Conservation (phyloP, 148 eudicot species). For the Limonium bicolor region DNA sequence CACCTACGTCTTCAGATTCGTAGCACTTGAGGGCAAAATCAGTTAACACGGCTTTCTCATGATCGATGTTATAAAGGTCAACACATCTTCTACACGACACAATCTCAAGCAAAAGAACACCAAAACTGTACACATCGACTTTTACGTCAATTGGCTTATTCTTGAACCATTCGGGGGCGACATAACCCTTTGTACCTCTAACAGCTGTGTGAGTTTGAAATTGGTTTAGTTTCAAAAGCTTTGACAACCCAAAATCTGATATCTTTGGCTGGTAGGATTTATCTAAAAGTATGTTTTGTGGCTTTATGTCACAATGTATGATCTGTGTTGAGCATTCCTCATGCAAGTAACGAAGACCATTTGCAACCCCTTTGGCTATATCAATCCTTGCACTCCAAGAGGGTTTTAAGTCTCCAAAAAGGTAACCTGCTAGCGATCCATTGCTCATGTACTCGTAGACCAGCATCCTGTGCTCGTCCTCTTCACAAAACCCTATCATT, state of each 20-base stretch:
- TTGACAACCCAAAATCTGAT: slow-evolving; percentile 76
- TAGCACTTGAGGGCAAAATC: slow-evolving; percentile 58
- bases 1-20: slow-evolving; percentile 45
- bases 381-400: slow-evolving; percentile 47
- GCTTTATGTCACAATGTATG: slow-evolving; percentile 75
- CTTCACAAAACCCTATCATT: slow-evolving; percentile 51
- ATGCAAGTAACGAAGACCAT: slow-evolving; percentile 67
- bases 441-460: slow-evolving; percentile 64
- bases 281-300: slow-evolving; percentile 71
- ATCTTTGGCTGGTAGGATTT: slow-evolving; percentile 40
- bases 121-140: slow-evolving; percentile 64
- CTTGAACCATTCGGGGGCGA: slow-evolving; percentile 90
- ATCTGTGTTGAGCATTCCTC: slow-evolving; percentile 45
- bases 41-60: slow-evolving; percentile 24
- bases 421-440: slow-evolving; percentile 74
- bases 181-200: slow-evolving; percentile 70
- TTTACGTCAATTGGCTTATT: slow-evolving; percentile 60
- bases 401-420: slow-evolving; percentile 18
- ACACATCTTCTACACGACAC: slow-evolving; percentile 60
- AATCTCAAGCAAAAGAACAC: slow-evolving; percentile 77
- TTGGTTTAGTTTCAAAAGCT: slow-evolving; percentile 51
- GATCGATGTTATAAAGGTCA: not conserved
- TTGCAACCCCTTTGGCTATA: slow-evolving; percentile 72
- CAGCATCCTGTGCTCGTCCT: slow-evolving; percentile 36
- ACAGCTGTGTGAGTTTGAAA: slow-evolving; percentile 46